phyloP scores from a whole-genome alignment of 257 asterid species.

The Solanum virginianum region DNA sequence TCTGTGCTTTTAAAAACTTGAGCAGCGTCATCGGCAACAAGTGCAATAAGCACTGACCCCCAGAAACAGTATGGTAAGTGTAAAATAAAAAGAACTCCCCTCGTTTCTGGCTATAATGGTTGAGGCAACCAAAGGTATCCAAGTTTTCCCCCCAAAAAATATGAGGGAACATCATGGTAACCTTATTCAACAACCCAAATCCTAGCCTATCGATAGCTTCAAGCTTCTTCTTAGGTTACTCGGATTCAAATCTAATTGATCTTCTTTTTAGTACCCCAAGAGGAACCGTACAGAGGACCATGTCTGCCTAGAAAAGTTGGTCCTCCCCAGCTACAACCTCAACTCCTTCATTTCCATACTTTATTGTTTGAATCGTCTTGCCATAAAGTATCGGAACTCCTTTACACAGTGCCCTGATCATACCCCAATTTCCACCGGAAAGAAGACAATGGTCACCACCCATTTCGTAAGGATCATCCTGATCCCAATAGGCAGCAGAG shows the following conservation, averaged over 20 bases:
- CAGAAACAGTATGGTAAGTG: constrained; percentile 74
- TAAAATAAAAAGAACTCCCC: constrained; percentile 76
- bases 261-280: constrained; percentile 63
- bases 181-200: constrained; percentile 74
- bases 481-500: constrained; percentile 84
- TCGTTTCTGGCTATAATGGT: constrained; percentile 34
- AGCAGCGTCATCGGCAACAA: constrained; percentile 86
- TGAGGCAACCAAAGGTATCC: constrained; percentile 71
- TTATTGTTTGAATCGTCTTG: constrained; percentile 48
- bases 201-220: constrained; percentile 72
- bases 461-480: constrained; percentile 90
- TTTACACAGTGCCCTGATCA: constrained; percentile 58
- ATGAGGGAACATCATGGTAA: constrained; percentile 62
- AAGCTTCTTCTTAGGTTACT: constrained; percentile 49
- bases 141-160: constrained; percentile 75
- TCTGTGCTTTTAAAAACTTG: constrained; percentile 42
- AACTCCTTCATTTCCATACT: constrained; percentile 44
- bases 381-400: constrained; percentile 53
- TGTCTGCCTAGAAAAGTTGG: constrained; percentile 57
- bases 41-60: constrained; percentile 71
- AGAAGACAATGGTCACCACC: too few species aligned
- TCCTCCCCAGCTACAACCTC: constrained; percentile 46
- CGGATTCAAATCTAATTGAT: constrained; percentile 52
- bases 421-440: too few species aligned
- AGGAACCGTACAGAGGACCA: constrained; percentile 74